Evolutionary conservation across 352 stramenopile genomes (phyloP).

Genomic region (Globisporangium polare): DNA sequence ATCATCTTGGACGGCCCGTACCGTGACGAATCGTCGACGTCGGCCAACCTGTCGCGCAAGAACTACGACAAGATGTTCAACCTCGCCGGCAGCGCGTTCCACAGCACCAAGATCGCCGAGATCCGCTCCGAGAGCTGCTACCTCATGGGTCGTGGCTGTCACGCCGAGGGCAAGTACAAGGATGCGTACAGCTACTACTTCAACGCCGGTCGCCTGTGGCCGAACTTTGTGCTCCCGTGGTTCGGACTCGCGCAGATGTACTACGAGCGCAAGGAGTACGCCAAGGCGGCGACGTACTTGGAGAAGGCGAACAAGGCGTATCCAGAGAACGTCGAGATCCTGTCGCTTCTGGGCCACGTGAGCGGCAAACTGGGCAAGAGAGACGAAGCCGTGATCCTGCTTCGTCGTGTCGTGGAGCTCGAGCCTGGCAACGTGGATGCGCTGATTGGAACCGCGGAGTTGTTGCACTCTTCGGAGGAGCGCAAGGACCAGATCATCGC

Average conservation of each 20-base stretch:
- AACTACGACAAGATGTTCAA: slow-evolving; percentile 91
- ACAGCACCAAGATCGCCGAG: slow-evolving; percentile 84
- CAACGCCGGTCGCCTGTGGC: slow-evolving; percentile 86
- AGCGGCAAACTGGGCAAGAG: slow-evolving; percentile 82
- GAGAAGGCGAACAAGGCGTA: slow-evolving; percentile 90
- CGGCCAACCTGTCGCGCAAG: slow-evolving; percentile 74
- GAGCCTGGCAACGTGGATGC: slow-evolving; percentile 85
- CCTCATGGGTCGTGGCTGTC: slow-evolving; percentile 94
- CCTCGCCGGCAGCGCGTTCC: slow-evolving; percentile 83
- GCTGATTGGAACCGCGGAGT: slow-evolving; percentile 74
- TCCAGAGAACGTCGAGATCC: slow-evolving; percentile 83
- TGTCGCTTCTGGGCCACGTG: slow-evolving; percentile 76
- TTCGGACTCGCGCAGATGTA: slow-evolving; percentile 89
- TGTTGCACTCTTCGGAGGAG: slow-evolving; percentile 72
- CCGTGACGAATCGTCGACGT: slow-evolving; percentile 61
- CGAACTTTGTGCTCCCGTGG: slow-evolving; percentile 85
- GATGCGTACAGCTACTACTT: slow-evolving; percentile 97
- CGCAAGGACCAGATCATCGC: slow-evolving; percentile 87
- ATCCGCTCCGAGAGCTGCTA: slow-evolving; percentile 97
- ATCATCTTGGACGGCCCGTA: slow-evolving; percentile 80
- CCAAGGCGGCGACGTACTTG: slow-evolving; percentile 78
- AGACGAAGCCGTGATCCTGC: slow-evolving; percentile 71
- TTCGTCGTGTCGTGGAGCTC: slow-evolving; percentile 80
- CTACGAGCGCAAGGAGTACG: slow-evolving; percentile 83
- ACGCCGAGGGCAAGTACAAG: slow-evolving; percentile 93